Base-by-base conservation (phyloP, 441 rosid species). In the Erodium chrysanthum region DNA sequence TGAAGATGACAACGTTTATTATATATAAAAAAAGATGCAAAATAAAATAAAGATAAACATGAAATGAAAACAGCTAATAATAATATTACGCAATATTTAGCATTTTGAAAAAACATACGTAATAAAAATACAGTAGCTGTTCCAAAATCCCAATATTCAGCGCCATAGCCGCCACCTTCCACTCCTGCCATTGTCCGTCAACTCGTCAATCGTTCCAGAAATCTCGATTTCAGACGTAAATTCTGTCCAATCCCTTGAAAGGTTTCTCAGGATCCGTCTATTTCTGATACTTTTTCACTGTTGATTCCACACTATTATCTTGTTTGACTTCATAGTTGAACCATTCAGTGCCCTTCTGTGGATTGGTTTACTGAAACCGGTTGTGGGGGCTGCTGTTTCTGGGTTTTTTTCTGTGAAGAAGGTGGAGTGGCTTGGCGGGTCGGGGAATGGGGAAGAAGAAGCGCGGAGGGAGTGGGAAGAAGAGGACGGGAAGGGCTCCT, bases 401-500 rank as follows among this genome's bases (percentile, higher is more conserved):
- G 48, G n/a, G 11, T 42, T 42, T 42, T 1, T 7, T 0, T 15
- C 7, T 20, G 56, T 3, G 56, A 48, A 48, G 56, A 5, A 48
- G 56, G 20, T 48, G 58, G 58, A 50, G 5, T 50, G 58, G 20
- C 7, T 50, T 50, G 58, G 18, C 5, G 58, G 58, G 14, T 4
- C 20, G 1, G 58, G 58, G 6, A 17, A 50, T 50, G 58, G 58
- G 58, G 79, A 90, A 90, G 82, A 90, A 86, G 81, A 85, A 83
- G 66, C 71, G 70, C 15, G 83, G 88, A 66, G 87, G 84, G 31
- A 73, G 87, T 42, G 83, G 81, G 48, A 80, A 83, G 77, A 79
- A 94, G 78, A 78, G 76, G 68, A 90, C 88, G 75, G 91, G 94
- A 74, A 78, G 89, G 73, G 80, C 84, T 74, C 86, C 81, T 22